Conservation (phyloP, 164 flowering plant species). For the Macadamia tetraphylla region DNA sequence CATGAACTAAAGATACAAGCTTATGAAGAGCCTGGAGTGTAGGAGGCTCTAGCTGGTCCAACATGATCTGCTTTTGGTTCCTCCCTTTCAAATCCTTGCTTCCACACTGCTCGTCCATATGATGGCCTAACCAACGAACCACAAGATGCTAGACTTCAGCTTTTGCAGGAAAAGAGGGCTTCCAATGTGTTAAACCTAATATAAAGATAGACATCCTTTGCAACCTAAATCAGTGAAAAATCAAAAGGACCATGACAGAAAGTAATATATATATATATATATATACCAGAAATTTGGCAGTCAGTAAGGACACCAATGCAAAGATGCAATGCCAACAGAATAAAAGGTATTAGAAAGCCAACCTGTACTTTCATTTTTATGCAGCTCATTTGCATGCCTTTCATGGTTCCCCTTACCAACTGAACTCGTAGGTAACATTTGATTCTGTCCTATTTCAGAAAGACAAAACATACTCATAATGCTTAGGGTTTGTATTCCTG, state of each 20-base stretch:
- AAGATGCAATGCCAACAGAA: background rate
- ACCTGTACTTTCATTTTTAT: conserved; percentile 39
- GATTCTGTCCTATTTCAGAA: conserved; percentile 63
- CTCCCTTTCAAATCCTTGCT: conserved; percentile 19
- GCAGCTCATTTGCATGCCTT: conserved; percentile 13
- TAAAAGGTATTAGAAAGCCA: conserved; percentile 8
- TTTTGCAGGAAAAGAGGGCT: background rate
- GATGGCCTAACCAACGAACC: conserved; percentile 17
- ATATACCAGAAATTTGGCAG: background rate
- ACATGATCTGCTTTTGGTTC: conserved; percentile 19
- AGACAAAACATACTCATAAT: conserved; percentile 4
- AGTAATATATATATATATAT: background rate
- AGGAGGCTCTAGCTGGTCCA: conserved; percentile 52
- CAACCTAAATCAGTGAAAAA: too few species aligned
- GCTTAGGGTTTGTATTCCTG: conserved; percentile 1
- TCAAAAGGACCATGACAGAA: background rate
- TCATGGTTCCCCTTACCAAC: conserved; percentile 14
- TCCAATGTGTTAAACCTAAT: background rate
- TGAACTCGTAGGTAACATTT: conserved; percentile 34
- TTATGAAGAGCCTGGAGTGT: conserved; percentile 56
- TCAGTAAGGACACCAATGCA: background rate
- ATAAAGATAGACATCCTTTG: background rate
- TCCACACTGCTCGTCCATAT: conserved; percentile 11
- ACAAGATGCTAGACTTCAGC: conserved; percentile 4
- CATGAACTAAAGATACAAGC: conserved; percentile 79